Base-by-base conservation (phyloP, 331 rosid genomes). In the Saraca asoca region DNA sequence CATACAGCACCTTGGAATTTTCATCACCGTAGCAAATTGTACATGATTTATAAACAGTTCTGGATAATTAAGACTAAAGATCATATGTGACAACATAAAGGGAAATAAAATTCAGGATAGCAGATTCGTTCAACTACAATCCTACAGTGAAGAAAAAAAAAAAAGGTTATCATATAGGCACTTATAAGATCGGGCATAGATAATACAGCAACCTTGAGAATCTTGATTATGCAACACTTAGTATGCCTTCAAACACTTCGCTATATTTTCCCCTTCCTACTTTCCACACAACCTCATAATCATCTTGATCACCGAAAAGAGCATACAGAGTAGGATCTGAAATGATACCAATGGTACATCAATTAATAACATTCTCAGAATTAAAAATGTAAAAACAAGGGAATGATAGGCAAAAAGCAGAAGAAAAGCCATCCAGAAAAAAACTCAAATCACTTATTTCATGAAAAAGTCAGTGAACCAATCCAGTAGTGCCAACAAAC, bases 221-320 rank as follows among this genome's bases (percentile, higher is more conserved):
- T 91, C 88, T 91, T 91, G 87, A 91, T 91, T 62, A 88, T 60
- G 75, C 97, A 91, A 61, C 93, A 85, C 82, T 91, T 95, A 29
- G 79, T 88, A 88, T 87, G 66, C 97, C 97, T 66, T 91, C 97
- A n/a, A 91, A 88, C 16, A 91, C 97, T 73, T 91, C 97, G 50
- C 97, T 91, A 78, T 91, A 91, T 59, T 91, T 91, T 71, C 95
- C 97, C 77, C 97, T 85, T 72, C 97, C 97, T 12, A 91, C 93
- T 68, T 91, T 91, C 49, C 97, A 78, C 57, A 91, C 97, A 59
- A 91, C 95, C 87, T 91, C 97, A 15, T 88, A 91, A 71, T 88
- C 97, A 74, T 91, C 97, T 71, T 88, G 97, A 71, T 91, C 93
- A 38, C 97, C 88, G 90, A 58, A 69, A 70, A 51, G 14, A 37